Base-by-base conservation (phyloP, 805 yeast species). In the Spathaspora sp. region DNA sequence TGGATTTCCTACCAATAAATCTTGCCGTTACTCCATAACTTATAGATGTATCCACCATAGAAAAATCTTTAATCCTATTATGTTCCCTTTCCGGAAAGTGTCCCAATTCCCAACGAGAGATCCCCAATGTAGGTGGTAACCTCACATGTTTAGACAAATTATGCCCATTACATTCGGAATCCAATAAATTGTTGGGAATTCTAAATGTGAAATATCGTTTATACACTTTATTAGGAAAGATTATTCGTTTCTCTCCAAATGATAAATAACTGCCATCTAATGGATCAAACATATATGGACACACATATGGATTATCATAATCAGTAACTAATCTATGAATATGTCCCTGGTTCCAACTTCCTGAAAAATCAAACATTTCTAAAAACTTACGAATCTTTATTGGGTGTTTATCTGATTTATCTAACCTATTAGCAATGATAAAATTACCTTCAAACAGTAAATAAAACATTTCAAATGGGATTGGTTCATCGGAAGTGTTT, bases 381-480 rank as follows among this genome's bases (percentile, higher is more conserved):
- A 81, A 59, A 54, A 80, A 74, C 23, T 68, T 69, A 44, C 65
- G 65, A 9, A 55, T 46, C 16, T 52, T 54, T 2, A 55, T 49
- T n/a, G 59, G 59, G 3, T 16, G 45, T 28, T 38, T 52, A 49
- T 52, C 47, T 18, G 50, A 50, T 23, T 48, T 55, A 42, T 60
- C 61, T 3, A 48, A 47, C 6, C 46, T 44, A 42, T 64, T 63
- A 16, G 56, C 29, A 35, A 69, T 61, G 3, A 72, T 68, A 20
- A 68, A 60, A 16, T 62, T 65, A 1, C 87, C 87, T 59, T 83
- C 87, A 31, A 83, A 68, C 1, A 83, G 69, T 7, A 82, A 77
- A 49, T 80, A 73, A 60, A 85, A 79, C 83, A 82, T 81, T 57
- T 85, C 86, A 60, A 85, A 86, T 1, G 79, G 78, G 17, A 85